phyloP scores from a whole-genome alignment of 2,329 filamentous ascomycete species.

The Penicillium sp. region DNA sequence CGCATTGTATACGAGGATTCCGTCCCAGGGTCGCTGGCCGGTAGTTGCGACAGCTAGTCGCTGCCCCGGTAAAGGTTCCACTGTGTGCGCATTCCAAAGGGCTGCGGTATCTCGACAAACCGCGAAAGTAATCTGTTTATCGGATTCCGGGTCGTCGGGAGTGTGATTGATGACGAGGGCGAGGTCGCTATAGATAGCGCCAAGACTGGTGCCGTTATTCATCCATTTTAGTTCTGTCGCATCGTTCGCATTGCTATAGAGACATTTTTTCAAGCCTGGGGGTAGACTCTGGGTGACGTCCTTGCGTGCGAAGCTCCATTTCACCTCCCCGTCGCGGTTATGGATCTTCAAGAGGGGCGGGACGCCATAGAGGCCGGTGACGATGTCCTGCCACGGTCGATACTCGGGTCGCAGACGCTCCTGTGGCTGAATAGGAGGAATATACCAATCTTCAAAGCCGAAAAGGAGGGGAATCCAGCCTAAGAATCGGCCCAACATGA shows the following conservation, averaged over 20 bases:
- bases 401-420: conserved; percentile 17
- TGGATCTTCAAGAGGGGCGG: conserved; percentile 22
- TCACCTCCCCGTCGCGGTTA: conserved; percentile 16
- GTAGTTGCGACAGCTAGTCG: conserved; percentile 23
- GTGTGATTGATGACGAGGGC: conserved; percentile 24
- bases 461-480: conserved; percentile 18
- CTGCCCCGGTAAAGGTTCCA: conserved; percentile 22
- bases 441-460: conserved; percentile 14
- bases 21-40: conserved; percentile 23
- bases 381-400: conserved; percentile 19
- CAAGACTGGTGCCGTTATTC: conserved; percentile 19
- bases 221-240: conserved; percentile 28
- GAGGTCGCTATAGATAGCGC: conserved; percentile 23
- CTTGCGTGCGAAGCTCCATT: conserved; percentile 21
- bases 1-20: conserved; percentile 24
- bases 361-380: conserved; percentile 19
- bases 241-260: conserved; percentile 22
- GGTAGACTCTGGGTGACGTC: conserved; percentile 22
- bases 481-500: conserved; percentile 16
- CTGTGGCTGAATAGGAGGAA: conserved; percentile 21
- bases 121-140: conserved; percentile 26
- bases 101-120: conserved; percentile 20
- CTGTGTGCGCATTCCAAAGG: conserved; percentile 22
- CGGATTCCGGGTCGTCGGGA: conserved; percentile 19
- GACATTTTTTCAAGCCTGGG: conserved; percentile 11